Evolutionary conservation across 176 grass and related monocot species (phyloP), one percentile per base, ranked within the genome.

Genomic region (Areca catechu): DNA sequence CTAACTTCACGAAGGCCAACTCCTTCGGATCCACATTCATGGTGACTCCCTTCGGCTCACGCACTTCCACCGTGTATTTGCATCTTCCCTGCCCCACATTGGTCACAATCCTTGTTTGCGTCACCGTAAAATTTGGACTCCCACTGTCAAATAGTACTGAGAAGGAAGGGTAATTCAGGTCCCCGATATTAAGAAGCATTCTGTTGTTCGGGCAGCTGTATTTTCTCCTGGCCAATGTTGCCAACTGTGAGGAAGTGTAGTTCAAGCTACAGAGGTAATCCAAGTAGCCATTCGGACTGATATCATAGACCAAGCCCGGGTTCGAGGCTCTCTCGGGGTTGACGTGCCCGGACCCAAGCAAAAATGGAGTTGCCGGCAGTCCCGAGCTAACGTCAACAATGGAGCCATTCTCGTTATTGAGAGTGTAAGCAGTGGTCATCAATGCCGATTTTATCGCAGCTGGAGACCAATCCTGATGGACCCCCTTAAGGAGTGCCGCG

Each of bases 11-110:
- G 71, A 97, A 97, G 0, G 61, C 77, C 49, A 97, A 58, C 78
- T 62, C 81, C 4, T 52, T 61, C 49, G 92, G 92, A 54, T 58
- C 69, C 75, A 97, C 92, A 51, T 24, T 63, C 19, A 97, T 70
- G 16, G 71, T 73, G 21, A 97, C 80, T 12, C 77, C 87, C 10
- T 50, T 67, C 19, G 87, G 80, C 80, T 88, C 74, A 37, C 82
- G 77, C 50, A 97, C 77, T 17, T 72, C 54, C 15, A 65, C 86
- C 3, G 62, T 62, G 76, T 91, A 91, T 57, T 67, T 75, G 23
- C 77, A 84, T 6, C 16, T 63, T 0, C 69, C 65, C 19, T 74
- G 76, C 16, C 86, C 92, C 21, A 97, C 92, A 50, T 97, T 97
- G 16, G 83, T 97, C 54, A 97, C 86, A 0, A 86, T 97, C 16